A percentile compares a stretch with the other conserved stretches of the same genome.
Conservation (phyloP, 1,139 yeast genomes). For the Pneumocystis oryctolagi region DNA sequence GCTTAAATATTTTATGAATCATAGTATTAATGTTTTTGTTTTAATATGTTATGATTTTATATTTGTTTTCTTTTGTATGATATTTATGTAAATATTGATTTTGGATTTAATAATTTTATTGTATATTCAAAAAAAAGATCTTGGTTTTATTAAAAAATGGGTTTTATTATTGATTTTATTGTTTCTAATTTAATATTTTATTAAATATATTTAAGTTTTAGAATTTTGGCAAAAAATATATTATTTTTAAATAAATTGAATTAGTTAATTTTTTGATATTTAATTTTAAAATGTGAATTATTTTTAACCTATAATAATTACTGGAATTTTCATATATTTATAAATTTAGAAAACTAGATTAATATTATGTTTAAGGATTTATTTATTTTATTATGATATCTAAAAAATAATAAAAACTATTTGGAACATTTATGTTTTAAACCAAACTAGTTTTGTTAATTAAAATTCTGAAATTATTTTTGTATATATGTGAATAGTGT, state of each 20-base stretch:
- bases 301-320: not conserved
- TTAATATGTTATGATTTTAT: not conserved
- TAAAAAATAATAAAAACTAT: not conserved
- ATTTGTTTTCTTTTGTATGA: not conserved
- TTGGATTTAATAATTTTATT: too few species aligned
- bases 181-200: too few species aligned
- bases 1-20: not conserved
- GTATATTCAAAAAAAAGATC: too few species aligned
- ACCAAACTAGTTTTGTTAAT: not conserved
- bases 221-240: too few species aligned
- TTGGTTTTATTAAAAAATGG: too few species aligned
- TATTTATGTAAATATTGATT: not conserved
- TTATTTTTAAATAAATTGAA: too few species aligned
- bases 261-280: too few species aligned
- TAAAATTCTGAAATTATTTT: not conserved
- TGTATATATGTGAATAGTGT: not conserved
- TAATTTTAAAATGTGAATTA: not conserved
- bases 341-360: not conserved
- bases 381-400: not conserved
- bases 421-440: not conserved
- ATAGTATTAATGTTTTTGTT: not conserved
- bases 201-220: too few species aligned
- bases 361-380: not conserved
- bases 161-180: too few species aligned
- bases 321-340: not conserved